A percentile compares a stretch with the other conserved stretches of the same genome.
These are phyloP conservation scores for Geotrichum macrosporum DNA, from an alignment of 1,139 yeast genomes.

Conservation along the genomic window DNA sequence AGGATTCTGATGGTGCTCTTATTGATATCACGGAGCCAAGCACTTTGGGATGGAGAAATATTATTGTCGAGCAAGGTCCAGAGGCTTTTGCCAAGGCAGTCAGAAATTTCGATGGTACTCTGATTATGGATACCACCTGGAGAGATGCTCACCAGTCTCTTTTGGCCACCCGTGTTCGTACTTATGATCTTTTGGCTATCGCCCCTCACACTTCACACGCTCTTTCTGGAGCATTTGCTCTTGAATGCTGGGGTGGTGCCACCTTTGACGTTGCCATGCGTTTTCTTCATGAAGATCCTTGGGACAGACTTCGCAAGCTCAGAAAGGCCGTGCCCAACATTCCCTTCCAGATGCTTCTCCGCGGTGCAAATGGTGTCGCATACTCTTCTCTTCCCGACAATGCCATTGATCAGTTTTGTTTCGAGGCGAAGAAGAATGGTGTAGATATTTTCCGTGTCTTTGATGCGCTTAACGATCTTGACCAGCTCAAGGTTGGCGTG, in stretches of 20 bases:
- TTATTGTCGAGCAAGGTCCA: conserved; percentile 79
- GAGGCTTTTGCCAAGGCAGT: conserved; percentile 84
- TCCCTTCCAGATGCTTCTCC: conserved; percentile 97
- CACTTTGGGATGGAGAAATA: conserved; percentile 87
- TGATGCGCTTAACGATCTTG: conserved; percentile 94
- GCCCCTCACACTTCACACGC: conserved; percentile 95
- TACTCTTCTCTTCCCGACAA: conserved; percentile 96
- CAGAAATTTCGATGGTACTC: conserved; percentile 76
- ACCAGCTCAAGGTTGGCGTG: conserved; percentile 94
- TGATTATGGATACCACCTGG: conserved; percentile 98
- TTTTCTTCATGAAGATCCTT: conserved; percentile 96
- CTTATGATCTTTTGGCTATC: conserved; percentile 82
- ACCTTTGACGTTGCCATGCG: conserved; percentile 98
- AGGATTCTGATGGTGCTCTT: conserved; percentile 54
- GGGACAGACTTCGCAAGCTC: conserved; percentile 89
- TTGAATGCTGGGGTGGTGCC: conserved; percentile 99
- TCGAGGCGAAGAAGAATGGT: conserved; percentile 91
- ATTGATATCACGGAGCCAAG: conserved; percentile 56
- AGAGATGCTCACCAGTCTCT: conserved; percentile 99
- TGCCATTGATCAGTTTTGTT: conserved; percentile 94
- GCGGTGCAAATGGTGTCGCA: conserved; percentile 99
- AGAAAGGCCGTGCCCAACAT: conserved; percentile 92
- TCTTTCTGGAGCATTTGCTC: conserved; percentile 81
- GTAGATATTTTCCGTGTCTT: conserved; percentile 97
- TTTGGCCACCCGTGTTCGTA: conserved; percentile 94